phyloP scores from a whole-genome alignment of 768 basidiomycete species.

The Boletus coccyginus region DNA sequence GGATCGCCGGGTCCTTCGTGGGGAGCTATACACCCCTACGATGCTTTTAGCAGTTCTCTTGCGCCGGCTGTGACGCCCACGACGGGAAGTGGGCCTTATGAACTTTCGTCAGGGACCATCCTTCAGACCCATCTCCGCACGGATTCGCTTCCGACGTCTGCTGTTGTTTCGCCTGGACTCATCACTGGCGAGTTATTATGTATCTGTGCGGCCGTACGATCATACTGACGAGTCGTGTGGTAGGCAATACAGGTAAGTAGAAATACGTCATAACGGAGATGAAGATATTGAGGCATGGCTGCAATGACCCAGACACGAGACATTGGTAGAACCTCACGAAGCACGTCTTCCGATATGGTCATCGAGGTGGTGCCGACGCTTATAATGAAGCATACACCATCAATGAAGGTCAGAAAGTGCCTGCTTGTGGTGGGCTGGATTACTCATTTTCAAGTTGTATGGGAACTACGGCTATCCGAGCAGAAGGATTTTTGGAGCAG shows the following conservation, averaged over 20 bases:
- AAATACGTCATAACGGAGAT: conserved; percentile 17
- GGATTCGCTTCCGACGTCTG: conserved; percentile 20
- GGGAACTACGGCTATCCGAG: conserved; percentile 25
- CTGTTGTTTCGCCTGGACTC: conserved; percentile 38
- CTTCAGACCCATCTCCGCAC: conserved; percentile 32
- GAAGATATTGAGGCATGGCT: conserved; percentile 16
- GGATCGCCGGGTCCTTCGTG: conserved; percentile 23
- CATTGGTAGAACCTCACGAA: conserved; percentile 45
- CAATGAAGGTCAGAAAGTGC: conserved; percentile 24
- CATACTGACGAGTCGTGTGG: conserved; percentile 1
- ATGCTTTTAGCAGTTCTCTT: conserved; percentile 34
- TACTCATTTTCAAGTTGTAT: conserved; percentile 10
- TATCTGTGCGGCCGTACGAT: neutral
- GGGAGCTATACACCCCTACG: conserved; percentile 37
- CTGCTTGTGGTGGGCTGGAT: neutral
- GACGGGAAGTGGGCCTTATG: conserved; percentile 34
- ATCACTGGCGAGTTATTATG: conserved; percentile 14
- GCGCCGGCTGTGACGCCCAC: conserved; percentile 43
- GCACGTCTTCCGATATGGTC: conserved; percentile 48
- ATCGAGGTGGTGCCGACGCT: conserved; percentile 26
- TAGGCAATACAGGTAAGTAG: conserved; percentile 25
- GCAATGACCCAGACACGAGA: conserved; percentile 36
- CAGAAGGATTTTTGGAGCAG: conserved; percentile 28
- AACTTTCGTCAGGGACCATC: conserved; percentile 44
- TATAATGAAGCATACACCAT: conserved; percentile 36